Percentiles rank a stretch among this genome's conserved stretches.
These are phyloP conservation scores for Acer yangbiense DNA, from an alignment of 345 rosid species.

Conservation along the genomic window DNA sequence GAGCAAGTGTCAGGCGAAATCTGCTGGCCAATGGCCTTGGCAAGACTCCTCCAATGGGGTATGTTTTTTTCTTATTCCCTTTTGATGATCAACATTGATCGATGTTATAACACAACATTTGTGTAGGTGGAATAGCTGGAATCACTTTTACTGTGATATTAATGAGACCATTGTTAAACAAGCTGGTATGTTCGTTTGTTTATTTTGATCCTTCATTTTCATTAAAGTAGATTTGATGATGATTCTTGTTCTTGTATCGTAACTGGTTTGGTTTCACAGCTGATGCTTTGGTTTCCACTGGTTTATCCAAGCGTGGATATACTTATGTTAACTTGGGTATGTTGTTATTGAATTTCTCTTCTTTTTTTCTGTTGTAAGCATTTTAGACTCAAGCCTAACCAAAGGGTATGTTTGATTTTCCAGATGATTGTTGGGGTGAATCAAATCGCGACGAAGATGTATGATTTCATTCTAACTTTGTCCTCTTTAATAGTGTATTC, in stretches of 20 bases:
- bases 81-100: background rate
- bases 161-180: constrained; percentile 45
- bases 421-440: constrained; percentile 40
- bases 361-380: background rate
- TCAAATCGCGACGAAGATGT: constrained; percentile 10
- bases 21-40: constrained; percentile 57
- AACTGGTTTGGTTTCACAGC: constrained; percentile 27
- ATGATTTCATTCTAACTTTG: background rate
- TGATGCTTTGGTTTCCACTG: constrained; percentile 54
- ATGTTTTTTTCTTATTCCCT: constrained; percentile 21
- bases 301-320: constrained; percentile 39
- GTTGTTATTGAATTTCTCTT: background rate
- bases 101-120: background rate
- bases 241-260: background rate
- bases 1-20: constrained; percentile 30
- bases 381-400: background rate
- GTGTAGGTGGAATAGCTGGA: constrained; percentile 58
- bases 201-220: background rate
- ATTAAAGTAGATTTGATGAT: background rate
- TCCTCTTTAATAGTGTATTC: background rate
- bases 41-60: constrained; percentile 67
- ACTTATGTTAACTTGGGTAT: constrained; percentile 32
- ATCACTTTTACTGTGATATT: constrained; percentile 43
- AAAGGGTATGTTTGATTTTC: background rate
- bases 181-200: constrained; percentile 25